Evolutionary conservation across 192 early-diverging fungal species (phyloP), one percentile per base, ranked within the genome.

Genomic region (Podila epigama): DNA sequence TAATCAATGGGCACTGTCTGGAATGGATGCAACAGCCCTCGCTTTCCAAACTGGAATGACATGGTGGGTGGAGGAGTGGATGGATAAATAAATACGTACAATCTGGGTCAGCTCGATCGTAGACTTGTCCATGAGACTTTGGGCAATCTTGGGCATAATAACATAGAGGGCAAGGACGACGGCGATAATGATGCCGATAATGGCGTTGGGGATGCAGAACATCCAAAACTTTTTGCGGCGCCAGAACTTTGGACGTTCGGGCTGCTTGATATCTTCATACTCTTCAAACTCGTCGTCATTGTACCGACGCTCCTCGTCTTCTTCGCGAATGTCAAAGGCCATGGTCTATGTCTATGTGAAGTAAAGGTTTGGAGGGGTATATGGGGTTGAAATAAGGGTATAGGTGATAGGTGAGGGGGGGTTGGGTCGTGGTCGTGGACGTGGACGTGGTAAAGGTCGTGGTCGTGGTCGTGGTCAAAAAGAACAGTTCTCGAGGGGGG

Each of bases 111-210:
- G 34, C 4, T 31, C 28, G 27, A 59, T 59, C 20, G 22, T 15
- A 22, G 58, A 31, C 37, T 69, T 69, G 51, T 69, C 53, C 67
- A 69, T 69, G 3, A 69, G 58, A 13, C 51, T 29, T 63, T 87
- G 82, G 27, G 81, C 79, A 57, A 86, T 81, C 58, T 77, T 81
- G 25, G 85, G 85, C 69, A 86, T 83, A 35, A 78, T 65, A 8
- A 86, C 85, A 61, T 85, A 84, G 27, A 84, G 52, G n/a, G 79
- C 63, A 7, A 86, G 41, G 34, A 79, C 51, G 10, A 86, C 77
- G 25, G 83, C 63, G 35, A 83, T 75, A 34, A 82, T 66, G 42
- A 81, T 41, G 12, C 69, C 16, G 31, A 86, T 79, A 39, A 81
- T 69, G 10, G 51, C 62, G 54, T 73, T 68, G 31, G 78, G 65